Evolutionary conservation across 805 yeast genomes (phyloP).

Genomic region (Teunomyces gatunensis): DNA sequence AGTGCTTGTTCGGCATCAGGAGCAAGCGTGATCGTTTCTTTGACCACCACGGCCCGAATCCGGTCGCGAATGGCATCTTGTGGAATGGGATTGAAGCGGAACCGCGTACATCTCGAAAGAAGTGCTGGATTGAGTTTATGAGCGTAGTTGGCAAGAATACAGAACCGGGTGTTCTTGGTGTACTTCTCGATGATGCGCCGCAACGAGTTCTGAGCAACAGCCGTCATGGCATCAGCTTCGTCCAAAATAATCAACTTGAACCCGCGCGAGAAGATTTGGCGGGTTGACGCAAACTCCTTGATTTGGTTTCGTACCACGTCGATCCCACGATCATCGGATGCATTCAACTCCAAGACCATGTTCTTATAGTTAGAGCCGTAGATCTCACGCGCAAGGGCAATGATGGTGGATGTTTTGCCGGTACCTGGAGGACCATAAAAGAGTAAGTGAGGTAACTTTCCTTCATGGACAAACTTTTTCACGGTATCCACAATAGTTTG

Average conservation of each 20-base stretch:
- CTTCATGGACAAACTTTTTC: constrained; percentile 76
- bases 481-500: constrained; percentile 82
- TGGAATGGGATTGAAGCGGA: constrained; percentile 83
- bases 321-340: constrained; percentile 96
- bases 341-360: constrained; percentile 93
- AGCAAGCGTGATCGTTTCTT: constrained; percentile 60
- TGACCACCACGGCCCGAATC: constrained; percentile 62
- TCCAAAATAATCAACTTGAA: constrained; percentile 90
- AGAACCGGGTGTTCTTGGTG: constrained; percentile 91
- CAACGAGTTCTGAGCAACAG: constrained; percentile 80
- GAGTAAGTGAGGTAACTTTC: constrained; percentile 83
- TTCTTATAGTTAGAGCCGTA: constrained; percentile 79
- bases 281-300: constrained; percentile 92
- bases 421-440: constrained; percentile 97
- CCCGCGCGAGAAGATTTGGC: constrained; percentile 84
- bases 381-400: constrained; percentile 82
- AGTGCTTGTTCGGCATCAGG: constrained; percentile 64
- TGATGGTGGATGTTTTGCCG: constrained; percentile 85
- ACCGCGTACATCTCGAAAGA: constrained; percentile 90
- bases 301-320: constrained; percentile 97
- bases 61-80: constrained; percentile 66
- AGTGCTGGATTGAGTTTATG: constrained; percentile 95
- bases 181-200: constrained; percentile 87
- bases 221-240: constrained; percentile 95
- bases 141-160: constrained; percentile 92